A percentile compares a stretch with the other conserved stretches of the same genome.
These are phyloP conservation scores for Tylopilus sp. DNA, from an alignment of 768 basidiomycete genomes.

Conservation along the genomic window DNA sequence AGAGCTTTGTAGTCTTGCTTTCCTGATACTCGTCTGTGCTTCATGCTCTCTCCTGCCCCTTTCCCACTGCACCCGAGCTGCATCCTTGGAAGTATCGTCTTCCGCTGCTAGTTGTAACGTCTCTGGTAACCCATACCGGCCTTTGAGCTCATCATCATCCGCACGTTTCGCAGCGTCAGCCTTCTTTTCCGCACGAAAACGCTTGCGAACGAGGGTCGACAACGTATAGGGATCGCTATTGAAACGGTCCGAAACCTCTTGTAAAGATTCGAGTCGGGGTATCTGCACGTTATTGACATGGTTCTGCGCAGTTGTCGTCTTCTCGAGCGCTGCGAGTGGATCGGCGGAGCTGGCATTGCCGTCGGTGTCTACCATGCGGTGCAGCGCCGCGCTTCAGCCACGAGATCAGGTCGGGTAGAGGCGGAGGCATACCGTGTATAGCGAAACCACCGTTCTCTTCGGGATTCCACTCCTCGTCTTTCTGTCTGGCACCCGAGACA, in stretches of 20 bases:
- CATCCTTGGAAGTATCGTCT: constrained; percentile 53
- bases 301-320: constrained; percentile 76
- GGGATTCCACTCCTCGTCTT: constrained; percentile 96
- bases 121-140: constrained; percentile 73
- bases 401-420: background rate
- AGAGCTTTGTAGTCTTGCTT: constrained; percentile 40
- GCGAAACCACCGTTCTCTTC: constrained; percentile 94
- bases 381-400: background rate
- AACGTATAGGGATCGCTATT: constrained; percentile 86
- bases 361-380: constrained; percentile 57
- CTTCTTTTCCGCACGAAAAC: constrained; percentile 87
- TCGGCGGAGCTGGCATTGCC: constrained; percentile 61
- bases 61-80: constrained; percentile 64
- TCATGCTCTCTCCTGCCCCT: constrained; percentile 47
- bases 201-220: constrained; percentile 69
- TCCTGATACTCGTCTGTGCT: constrained; percentile 44
- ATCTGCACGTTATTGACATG: constrained; percentile 68
- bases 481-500: constrained; percentile 85
- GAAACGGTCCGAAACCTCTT: constrained; percentile 70
- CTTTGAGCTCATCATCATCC: constrained; percentile 69
- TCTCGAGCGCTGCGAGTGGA: constrained; percentile 86
- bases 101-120: constrained; percentile 63
- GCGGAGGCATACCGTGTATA: constrained; percentile 59
- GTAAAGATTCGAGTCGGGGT: constrained; percentile 78
- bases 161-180: constrained; percentile 62